phyloP scores from a whole-genome alignment of 1,139 yeast species.

The Zygotorulaspora mrakii region DNA sequence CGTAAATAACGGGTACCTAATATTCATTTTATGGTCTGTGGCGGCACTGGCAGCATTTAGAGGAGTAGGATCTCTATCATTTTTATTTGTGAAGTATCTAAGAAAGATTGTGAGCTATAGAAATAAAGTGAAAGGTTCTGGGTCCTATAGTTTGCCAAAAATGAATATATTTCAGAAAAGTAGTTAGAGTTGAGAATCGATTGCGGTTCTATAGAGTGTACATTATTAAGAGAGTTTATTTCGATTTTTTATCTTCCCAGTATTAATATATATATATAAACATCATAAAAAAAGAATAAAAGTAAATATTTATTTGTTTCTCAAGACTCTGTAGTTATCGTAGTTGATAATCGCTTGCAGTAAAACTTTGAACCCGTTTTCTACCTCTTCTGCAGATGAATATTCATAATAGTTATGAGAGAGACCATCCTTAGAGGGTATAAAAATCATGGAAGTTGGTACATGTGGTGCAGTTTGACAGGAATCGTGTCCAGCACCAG shows the following conservation, averaged over 20 bases:
- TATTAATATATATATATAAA: not conserved
- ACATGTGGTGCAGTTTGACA: conserved; percentile 53
- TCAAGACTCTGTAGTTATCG: conserved; percentile 38
- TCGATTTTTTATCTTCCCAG: not conserved
- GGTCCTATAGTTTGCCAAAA: conserved; percentile 22
- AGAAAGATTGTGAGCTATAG: conserved; percentile 40
- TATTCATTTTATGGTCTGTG: conserved; percentile 85
- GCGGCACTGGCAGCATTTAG: conserved; percentile 77
- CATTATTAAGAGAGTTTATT: not conserved
- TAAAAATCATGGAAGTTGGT: conserved; percentile 73
- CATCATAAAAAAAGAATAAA: not conserved
- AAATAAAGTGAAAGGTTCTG: conserved; percentile 38
- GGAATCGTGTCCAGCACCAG: conserved; percentile 76
- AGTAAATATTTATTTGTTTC: conserved; percentile 12
- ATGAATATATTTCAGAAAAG: conserved; percentile 17
- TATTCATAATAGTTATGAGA: conserved; percentile 68
- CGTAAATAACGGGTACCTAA: conserved; percentile 69
- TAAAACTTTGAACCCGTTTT: conserved; percentile 56
- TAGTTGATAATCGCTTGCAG: conserved; percentile 56
- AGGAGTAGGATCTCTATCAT: conserved; percentile 72
- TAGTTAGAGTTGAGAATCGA: conserved; percentile 6
- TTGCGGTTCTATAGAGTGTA: not conserved
- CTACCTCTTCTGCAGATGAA: conserved; percentile 58
- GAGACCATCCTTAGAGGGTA: conserved; percentile 68
- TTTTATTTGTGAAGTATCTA: conserved; percentile 47